A percentile compares a stretch with the other conserved stretches of the same genome.
Conservation (phyloP, 345 rosid species). For the Populus davidiana region DNA sequence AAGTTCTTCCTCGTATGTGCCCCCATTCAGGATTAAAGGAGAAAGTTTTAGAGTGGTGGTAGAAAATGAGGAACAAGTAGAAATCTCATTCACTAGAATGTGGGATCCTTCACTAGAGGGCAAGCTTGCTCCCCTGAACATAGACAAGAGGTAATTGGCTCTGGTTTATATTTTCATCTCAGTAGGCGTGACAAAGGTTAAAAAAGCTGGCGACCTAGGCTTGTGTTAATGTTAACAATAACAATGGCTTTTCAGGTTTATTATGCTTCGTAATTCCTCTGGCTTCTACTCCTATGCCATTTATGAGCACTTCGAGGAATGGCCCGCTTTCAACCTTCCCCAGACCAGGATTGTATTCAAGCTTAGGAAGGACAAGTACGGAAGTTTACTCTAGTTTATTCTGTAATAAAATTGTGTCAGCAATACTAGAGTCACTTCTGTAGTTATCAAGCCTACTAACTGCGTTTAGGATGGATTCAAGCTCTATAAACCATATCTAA, state of each 20-base stretch:
- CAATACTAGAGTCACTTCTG: too few relatives aligned
- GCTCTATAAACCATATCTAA: too few relatives aligned
- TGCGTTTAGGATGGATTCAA: too few relatives aligned
- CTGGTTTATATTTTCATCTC: background rate
- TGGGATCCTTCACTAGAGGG: slow-evolving; percentile 33
- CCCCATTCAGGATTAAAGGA: slow-evolving; percentile 21
- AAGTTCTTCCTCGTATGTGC: too few relatives aligned
- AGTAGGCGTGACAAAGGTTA: background rate
- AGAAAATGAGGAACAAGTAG: slow-evolving; percentile 28
- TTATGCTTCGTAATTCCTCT: slow-evolving; percentile 65
- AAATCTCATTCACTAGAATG: slow-evolving; percentile 23
- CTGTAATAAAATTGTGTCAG: too few relatives aligned
- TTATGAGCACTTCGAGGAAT: slow-evolving; percentile 63
- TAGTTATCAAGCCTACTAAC: too few relatives aligned
- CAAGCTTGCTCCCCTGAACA: slow-evolving; percentile 16
- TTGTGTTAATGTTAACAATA: background rate
- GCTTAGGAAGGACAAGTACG: slow-evolving; percentile 73
- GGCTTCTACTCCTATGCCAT: slow-evolving; percentile 84
- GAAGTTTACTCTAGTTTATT: slow-evolving; percentile 2
- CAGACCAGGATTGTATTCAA: slow-evolving; percentile 74
- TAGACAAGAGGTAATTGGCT: slow-evolving; percentile 22
- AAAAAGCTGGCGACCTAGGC: too few relatives aligned
- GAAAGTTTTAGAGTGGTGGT: slow-evolving; percentile 16
- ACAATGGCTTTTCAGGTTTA: slow-evolving; percentile 43
- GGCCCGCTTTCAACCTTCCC: slow-evolving; percentile 80